These are phyloP conservation scores for Oenanthe sinensis DNA, from an alignment of 129 eudicot genomes.

Conservation along the genomic window DNA sequence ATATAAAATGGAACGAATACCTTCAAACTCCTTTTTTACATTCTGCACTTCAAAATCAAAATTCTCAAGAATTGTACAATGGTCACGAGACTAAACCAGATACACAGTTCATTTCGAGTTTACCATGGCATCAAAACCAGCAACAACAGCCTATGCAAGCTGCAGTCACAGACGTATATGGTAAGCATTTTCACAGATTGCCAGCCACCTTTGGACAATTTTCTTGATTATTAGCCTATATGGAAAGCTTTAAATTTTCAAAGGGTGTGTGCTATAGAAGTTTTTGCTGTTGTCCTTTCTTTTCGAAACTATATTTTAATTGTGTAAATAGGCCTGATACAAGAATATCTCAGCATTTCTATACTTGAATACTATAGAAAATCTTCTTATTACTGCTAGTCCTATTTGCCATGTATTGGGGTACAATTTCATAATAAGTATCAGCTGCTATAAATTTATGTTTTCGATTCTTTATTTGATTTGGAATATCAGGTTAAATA, in stretches of 20 bases:
- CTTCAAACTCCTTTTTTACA: constrained; percentile 51
- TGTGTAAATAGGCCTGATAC: constrained; percentile 64
- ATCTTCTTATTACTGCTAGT: background rate
- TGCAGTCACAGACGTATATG: constrained; percentile 37
- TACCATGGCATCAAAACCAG: constrained; percentile 17
- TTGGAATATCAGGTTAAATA: background rate
- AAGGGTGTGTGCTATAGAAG: constrained; percentile 43
- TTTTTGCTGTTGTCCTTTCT: constrained; percentile 11
- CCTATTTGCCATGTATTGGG: constrained; percentile 21
- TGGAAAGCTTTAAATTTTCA: constrained; percentile 21
- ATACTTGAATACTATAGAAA: constrained; percentile 18
- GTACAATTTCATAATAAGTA: constrained; percentile 11
- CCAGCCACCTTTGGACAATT: constrained; percentile 61
- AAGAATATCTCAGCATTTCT: constrained; percentile 11
- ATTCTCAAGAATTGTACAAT: constrained; percentile 15
- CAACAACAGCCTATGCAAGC: constrained; percentile 18
- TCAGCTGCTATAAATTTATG: background rate
- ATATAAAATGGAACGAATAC: constrained; percentile 68
- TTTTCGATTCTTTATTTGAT: background rate
- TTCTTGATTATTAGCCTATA: constrained; percentile 25
- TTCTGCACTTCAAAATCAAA: constrained; percentile 27
- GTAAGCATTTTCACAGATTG: constrained; percentile 64
- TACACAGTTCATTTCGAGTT: constrained; percentile 22
- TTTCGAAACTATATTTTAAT: constrained; percentile 18
- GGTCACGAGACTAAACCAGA: constrained; percentile 38